Percentiles rank a stretch among this genome's conserved stretches.
phyloP scores from a whole-genome alignment of 306 rosid genomes.

The Albizia julibrissin region DNA sequence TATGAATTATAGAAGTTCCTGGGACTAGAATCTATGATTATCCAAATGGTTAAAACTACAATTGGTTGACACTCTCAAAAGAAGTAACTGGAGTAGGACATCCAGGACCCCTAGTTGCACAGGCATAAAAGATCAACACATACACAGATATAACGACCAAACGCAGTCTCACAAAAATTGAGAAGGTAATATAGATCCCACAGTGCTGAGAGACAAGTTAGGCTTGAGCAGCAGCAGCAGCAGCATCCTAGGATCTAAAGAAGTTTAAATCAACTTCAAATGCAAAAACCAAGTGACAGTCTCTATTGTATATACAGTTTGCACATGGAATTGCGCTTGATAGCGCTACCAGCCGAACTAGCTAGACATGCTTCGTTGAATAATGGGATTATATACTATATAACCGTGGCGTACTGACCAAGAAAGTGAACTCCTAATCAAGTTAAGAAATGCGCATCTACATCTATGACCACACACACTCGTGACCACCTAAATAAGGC shows the following conservation, averaged over 20 bases:
- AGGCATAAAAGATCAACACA: conserved; percentile 1
- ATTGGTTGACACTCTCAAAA: conserved; percentile 10
- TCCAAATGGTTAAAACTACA: neutral
- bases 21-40: neutral
- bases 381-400: conserved; percentile 5
- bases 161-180: conserved; percentile 1
- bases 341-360: neutral
- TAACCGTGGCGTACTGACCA: conserved; percentile 7
- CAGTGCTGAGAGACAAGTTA: conserved; percentile 16
- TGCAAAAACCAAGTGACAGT: neutral
- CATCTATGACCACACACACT: conserved; percentile 2
- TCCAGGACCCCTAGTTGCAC: conserved; percentile 15
- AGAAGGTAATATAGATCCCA: neutral
- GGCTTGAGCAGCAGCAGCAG: neutral
- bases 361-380: neutral
- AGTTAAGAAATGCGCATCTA: neutral
- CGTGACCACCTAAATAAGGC: neutral
- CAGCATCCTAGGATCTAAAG: too few species aligned
- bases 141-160: conserved; percentile 2
- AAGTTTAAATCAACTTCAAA: too few species aligned
- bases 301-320: neutral
- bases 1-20: conserved; percentile 4
- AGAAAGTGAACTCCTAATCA: conserved; percentile 6
- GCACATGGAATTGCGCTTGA: conserved; percentile 5
- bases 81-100: neutral